Percentiles rank a stretch among this genome's conserved stretches.
phyloP scores from a whole-genome alignment of 768 basidiomycete species.

The Mycena kentingensis region DNA sequence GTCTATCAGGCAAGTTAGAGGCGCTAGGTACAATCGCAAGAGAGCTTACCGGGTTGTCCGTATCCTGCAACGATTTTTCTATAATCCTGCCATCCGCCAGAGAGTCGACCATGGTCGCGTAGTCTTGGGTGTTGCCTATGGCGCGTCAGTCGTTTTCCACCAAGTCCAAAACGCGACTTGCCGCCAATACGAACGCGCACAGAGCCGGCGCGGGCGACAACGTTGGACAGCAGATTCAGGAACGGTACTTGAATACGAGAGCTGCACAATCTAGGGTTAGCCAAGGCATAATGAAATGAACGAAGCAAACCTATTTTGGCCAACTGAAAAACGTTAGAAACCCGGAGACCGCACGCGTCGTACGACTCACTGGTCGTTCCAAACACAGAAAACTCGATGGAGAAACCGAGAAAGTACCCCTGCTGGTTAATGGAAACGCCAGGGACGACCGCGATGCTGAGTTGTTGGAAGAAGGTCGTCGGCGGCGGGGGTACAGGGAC shows the following conservation, averaged over 20 bases:
- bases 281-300: constrained; percentile 8
- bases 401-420: constrained; percentile 41
- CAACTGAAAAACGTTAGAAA: constrained; percentile 39
- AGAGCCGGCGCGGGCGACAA: constrained; percentile 55
- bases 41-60: constrained; percentile 43
- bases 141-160: no score
- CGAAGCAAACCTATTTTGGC: constrained; percentile 49
- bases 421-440: constrained; percentile 23
- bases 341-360: neutral
- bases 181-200: constrained; percentile 63
- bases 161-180: no score
- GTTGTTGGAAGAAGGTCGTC: constrained; percentile 19
- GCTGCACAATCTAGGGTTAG: constrained; percentile 33
- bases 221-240: constrained; percentile 65
- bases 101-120: constrained; percentile 41
- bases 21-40: neutral
- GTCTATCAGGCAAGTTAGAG: constrained; percentile 42
- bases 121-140: constrained; percentile 74
- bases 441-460: constrained; percentile 14
- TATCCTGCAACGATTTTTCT: constrained; percentile 44
- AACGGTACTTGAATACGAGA: constrained; percentile 55
- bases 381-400: constrained; percentile 48
- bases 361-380: constrained; percentile 38
- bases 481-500: constrained; percentile 22
- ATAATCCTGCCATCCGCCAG: constrained; percentile 44